Evolutionary conservation across 495 filamentous ascomycete species (phyloP).

Genomic region (Entonaema liquescens): DNA sequence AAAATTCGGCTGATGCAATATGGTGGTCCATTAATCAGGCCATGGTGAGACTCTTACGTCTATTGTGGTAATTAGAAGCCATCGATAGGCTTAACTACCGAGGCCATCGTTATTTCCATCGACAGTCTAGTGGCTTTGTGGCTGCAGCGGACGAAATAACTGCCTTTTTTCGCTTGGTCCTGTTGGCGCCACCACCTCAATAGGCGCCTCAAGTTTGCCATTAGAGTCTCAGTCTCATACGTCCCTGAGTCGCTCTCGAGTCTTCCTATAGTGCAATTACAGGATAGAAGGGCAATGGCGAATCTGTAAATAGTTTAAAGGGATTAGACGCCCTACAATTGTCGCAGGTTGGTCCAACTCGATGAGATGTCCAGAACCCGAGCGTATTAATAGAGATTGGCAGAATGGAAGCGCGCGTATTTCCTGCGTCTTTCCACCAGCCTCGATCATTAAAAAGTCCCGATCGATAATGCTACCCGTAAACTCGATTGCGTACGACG

Average conservation of each 20-base stretch:
- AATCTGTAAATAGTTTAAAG: neutral
- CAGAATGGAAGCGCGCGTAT: slow-evolving; percentile 16
- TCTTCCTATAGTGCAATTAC: neutral
- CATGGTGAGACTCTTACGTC: slow-evolving; percentile 5
- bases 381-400: slow-evolving; percentile 13
- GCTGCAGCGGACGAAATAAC: slow-evolving; percentile 18
- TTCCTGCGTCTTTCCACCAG: neutral
- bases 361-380: slow-evolving; percentile 4
- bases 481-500: slow-evolving; percentile 6
- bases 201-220: slow-evolving; percentile 27
- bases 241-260: neutral
- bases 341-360: slow-evolving; percentile 6
- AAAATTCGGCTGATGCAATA: slow-evolving; percentile 11
- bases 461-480: neutral
- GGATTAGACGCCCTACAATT: slow-evolving; percentile 10
- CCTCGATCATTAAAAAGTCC: neutral
- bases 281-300: neutral
- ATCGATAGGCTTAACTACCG: slow-evolving; percentile 18
- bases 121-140: slow-evolving; percentile 14
- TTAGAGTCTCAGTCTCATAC: slow-evolving; percentile 16
- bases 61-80: slow-evolving; percentile 1
- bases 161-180: slow-evolving; percentile 23
- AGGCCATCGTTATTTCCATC: slow-evolving; percentile 13
- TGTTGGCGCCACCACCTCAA: slow-evolving; percentile 35
- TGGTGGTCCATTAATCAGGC: slow-evolving; percentile 20